These are phyloP conservation scores for Nyctanthes arbortristis DNA, from an alignment of 257 asterid genomes.

Conservation along the genomic window DNA sequence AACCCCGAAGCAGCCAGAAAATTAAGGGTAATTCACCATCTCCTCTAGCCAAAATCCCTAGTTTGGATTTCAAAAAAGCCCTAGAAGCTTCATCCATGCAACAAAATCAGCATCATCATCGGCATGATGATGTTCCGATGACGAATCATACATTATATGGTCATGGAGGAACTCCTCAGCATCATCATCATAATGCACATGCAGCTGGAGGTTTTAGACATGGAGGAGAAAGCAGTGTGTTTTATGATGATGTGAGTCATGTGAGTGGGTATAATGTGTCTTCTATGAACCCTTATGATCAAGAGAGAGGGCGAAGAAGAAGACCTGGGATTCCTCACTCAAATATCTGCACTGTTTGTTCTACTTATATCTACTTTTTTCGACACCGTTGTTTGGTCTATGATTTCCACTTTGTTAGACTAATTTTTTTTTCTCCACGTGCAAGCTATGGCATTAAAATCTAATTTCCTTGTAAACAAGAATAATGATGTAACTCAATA, in stretches of 20 bases:
- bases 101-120: constrained; percentile 13
- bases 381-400: constrained; percentile 79
- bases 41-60: constrained; percentile 49
- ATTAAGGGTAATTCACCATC: constrained; percentile 14
- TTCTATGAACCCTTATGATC: constrained; percentile 21
- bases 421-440: no score
- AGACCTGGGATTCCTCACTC: constrained; percentile 86
- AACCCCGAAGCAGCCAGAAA: constrained; percentile 13
- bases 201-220: constrained; percentile 22
- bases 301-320: constrained; percentile 39
- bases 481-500: no score
- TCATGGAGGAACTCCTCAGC: background rate
- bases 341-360: constrained; percentile 71
- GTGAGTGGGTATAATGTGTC: constrained; percentile 43
- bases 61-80: constrained; percentile 66
- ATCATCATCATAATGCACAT: constrained; percentile 21
- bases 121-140: no score
- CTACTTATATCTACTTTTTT: constrained; percentile 55
- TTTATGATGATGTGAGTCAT: constrained; percentile 49
- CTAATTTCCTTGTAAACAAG: no score
- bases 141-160: background rate
- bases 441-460: no score
- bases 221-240: constrained; percentile 35
- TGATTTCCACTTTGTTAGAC: background rate
- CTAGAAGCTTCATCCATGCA: constrained; percentile 40